phyloP scores from a whole-genome alignment of 140 eudicot genomes.

The Anethum foeniculum region DNA sequence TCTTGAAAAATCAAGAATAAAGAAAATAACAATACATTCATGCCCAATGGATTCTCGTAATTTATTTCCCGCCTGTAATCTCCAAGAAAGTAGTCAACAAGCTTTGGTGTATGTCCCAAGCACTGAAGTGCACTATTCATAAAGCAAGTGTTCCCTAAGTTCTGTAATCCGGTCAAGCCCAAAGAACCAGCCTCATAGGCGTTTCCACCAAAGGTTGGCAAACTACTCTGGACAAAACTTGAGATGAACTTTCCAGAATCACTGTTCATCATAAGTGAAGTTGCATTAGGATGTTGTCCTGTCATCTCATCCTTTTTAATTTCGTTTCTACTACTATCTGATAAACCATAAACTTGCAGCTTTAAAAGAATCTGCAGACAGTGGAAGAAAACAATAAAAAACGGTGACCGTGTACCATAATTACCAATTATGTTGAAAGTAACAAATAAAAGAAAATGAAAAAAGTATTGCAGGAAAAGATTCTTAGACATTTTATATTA shows the following conservation, averaged over 20 bases:
- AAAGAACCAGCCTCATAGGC: conserved; percentile 46
- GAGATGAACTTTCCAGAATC: conserved; percentile 20
- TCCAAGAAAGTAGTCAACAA: conserved; percentile 88
- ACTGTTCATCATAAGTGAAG: conserved; percentile 51
- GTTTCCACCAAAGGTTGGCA: conserved; percentile 34
- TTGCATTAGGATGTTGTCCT: conserved; percentile 20
- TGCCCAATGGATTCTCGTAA: conserved; percentile 75
- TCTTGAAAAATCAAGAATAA: not conserved
- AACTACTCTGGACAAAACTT: conserved; percentile 29
- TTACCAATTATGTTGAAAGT: not conserved
- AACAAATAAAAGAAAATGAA: not conserved
- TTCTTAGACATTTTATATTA: not conserved
- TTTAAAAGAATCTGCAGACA: conserved; percentile 65
- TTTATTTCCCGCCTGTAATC: conserved; percentile 80
- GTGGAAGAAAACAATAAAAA: conserved; percentile 12
- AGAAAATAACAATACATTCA: conserved; percentile 40
- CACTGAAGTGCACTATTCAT: conserved; percentile 96
- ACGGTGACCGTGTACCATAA: not conserved
- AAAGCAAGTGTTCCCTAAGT: conserved; percentile 87
- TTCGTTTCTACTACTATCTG: conserved; percentile 57
- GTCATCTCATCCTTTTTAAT: conserved; percentile 52
- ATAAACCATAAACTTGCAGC: conserved; percentile 94
- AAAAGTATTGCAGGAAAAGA: not conserved
- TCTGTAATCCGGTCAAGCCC: conserved; percentile 81
- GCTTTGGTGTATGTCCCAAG: conserved; percentile 83